phyloP scores from a whole-genome alignment of 345 rosid genomes.

The Euphorbia pulcherrima region DNA sequence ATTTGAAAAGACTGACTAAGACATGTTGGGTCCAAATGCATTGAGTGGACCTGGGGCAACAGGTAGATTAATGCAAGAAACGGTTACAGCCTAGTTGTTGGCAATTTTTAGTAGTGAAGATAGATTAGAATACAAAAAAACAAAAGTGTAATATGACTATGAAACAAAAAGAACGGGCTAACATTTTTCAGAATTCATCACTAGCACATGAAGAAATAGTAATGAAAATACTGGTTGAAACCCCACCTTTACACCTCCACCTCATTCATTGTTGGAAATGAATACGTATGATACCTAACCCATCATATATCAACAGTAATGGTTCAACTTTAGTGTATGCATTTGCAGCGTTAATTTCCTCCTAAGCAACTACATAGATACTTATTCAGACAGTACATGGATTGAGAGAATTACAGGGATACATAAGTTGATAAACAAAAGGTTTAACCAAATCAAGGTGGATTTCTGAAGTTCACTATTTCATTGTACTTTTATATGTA shows the following conservation, averaged over 20 bases:
- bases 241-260: background rate
- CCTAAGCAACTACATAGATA: background rate
- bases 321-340: no score
- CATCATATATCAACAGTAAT: background rate
- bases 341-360: background rate
- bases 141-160: background rate
- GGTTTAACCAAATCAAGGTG: background rate
- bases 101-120: background rate
- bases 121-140: background rate
- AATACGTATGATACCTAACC: background rate
- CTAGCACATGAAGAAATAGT: background rate
- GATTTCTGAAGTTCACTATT: background rate
- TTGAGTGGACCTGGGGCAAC: background rate
- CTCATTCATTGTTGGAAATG: background rate
- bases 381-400: background rate
- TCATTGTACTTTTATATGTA: background rate
- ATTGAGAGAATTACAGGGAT: background rate
- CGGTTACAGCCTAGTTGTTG: background rate
- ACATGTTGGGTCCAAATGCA: background rate
- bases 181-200: background rate
- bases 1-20: background rate
- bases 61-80: background rate
- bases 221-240: background rate
- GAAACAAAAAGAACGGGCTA: background rate
- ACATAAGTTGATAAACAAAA: background rate